A percentile compares a stretch with the other conserved stretches of the same genome.
These are phyloP conservation scores for Termitomyces sp. DNA, from an alignment of 768 basidiomycete genomes.

Conservation along the genomic window DNA sequence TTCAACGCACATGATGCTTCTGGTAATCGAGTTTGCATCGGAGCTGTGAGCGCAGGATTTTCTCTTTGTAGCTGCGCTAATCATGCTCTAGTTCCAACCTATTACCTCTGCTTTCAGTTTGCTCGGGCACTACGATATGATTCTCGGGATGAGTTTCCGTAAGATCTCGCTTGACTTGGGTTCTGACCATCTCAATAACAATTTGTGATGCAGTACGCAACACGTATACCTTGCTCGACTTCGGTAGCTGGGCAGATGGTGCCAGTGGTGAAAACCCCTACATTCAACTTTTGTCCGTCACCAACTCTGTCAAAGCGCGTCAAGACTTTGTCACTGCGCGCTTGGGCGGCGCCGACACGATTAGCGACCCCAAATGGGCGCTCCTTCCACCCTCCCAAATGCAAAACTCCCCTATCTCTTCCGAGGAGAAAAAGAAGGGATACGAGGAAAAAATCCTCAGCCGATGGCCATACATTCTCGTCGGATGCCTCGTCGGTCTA, in stretches of 20 bases:
- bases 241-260: slow-evolving; percentile 60
- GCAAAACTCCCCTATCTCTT: slow-evolving; percentile 61
- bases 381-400: slow-evolving; percentile 57
- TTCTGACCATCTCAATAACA: slow-evolving; percentile 1
- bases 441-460: slow-evolving; percentile 61
- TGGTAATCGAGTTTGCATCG: slow-evolving; percentile 59
- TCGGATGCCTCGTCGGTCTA: slow-evolving; percentile 51
- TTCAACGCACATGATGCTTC: slow-evolving; percentile 38
- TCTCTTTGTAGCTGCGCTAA: neutral
- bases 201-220: slow-evolving; percentile 57
- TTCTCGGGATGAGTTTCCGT: slow-evolving; percentile 80
- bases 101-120: slow-evolving; percentile 77
- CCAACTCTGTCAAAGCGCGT: slow-evolving; percentile 45
- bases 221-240: slow-evolving; percentile 66
- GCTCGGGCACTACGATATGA: slow-evolving; percentile 76
- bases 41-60: slow-evolving; percentile 43
- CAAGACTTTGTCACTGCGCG: slow-evolving; percentile 65
- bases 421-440: slow-evolving; percentile 59
- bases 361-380: slow-evolving; percentile 45
- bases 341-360: slow-evolving; percentile 53
- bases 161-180: slow-evolving; percentile 18
- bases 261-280: slow-evolving; percentile 50
- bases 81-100: slow-evolving; percentile 61
- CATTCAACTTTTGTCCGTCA: slow-evolving; percentile 64
- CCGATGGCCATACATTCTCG: slow-evolving; percentile 70